phyloP scores from a whole-genome alignment of 2,329 filamentous ascomycete species.

The Colletotrichum spaethianum region DNA sequence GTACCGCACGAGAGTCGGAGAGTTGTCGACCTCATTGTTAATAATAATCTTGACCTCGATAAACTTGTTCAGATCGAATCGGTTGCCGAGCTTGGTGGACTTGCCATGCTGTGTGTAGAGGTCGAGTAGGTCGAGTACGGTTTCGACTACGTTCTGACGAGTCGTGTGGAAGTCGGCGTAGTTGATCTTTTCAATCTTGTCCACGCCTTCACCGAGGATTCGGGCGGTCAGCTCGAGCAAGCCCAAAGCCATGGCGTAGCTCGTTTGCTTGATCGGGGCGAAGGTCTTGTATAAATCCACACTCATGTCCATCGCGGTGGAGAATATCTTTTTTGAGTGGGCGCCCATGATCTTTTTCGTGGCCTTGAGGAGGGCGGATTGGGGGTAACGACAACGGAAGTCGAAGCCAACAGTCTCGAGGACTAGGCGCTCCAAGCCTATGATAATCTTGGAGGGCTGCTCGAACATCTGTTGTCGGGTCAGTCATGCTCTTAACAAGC shows the following conservation, averaged over 20 bases:
- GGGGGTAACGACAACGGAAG: constrained; percentile 90
- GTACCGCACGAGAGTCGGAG: constrained; percentile 73
- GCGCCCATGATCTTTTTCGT: constrained; percentile 68
- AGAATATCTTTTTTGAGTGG: constrained; percentile 70
- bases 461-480: constrained; percentile 79
- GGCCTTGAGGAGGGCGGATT: constrained; percentile 87
- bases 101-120: constrained; percentile 89
- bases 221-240: constrained; percentile 85
- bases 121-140: constrained; percentile 90
- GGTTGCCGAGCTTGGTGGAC: constrained; percentile 80
- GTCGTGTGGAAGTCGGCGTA: constrained; percentile 62
- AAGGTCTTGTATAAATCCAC: constrained; percentile 95
- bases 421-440: constrained; percentile 92
- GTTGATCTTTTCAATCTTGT: constrained; percentile 65
- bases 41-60: constrained; percentile 89
- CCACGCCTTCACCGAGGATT: constrained; percentile 70
- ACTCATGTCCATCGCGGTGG: constrained; percentile 83
- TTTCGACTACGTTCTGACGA: constrained; percentile 74
- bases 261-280: constrained; percentile 90
- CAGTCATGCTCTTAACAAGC: background rate
- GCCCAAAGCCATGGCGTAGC: constrained; percentile 86
- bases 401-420: constrained; percentile 95
- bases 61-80: constrained; percentile 82
- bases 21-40: constrained; percentile 82
- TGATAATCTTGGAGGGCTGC: constrained; percentile 81